Evolutionary conservation across 768 basidiomycete genomes (phyloP).

Genomic region (Kwoniella mangroviensis): DNA sequence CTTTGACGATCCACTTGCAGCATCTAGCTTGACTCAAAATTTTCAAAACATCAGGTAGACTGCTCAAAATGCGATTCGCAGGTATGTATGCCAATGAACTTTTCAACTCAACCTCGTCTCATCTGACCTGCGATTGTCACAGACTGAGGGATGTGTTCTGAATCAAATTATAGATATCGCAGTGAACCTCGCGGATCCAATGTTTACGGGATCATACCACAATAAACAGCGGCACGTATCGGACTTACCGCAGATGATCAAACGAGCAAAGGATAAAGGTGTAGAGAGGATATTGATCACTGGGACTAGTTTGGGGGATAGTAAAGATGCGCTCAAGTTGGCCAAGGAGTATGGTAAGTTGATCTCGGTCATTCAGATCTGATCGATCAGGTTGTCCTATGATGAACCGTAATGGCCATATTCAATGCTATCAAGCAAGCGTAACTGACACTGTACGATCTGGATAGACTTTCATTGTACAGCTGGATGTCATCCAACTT

Average conservation of each 20-base stretch:
- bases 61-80: conserved; percentile 23
- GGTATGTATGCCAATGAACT: conserved; percentile 2
- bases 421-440: too few relatives aligned
- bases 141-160: background rate
- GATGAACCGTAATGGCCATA: too few relatives aligned
- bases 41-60: background rate
- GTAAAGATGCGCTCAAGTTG: conserved; percentile 66
- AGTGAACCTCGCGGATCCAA: conserved; percentile 60
- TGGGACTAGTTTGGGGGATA: conserved; percentile 72
- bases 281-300: conserved; percentile 77
- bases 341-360: conserved; percentile 66
- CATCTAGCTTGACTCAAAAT: background rate
- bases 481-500: conserved; percentile 79
- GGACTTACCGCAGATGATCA: conserved; percentile 68
- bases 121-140: background rate
- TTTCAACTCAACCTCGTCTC: background rate
- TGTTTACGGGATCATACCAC: conserved; percentile 59
- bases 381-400: too few relatives aligned
- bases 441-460: too few relatives aligned
- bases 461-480: conserved; percentile 75
- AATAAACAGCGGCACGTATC: conserved; percentile 63
- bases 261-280: conserved; percentile 66
- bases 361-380: too few relatives aligned
- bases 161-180: conserved; percentile 56
- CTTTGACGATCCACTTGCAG: background rate